Evolutionary conservation across 2,329 filamentous ascomycete genomes (phyloP).

Genomic region (Tolypocladium paradoxum): DNA sequence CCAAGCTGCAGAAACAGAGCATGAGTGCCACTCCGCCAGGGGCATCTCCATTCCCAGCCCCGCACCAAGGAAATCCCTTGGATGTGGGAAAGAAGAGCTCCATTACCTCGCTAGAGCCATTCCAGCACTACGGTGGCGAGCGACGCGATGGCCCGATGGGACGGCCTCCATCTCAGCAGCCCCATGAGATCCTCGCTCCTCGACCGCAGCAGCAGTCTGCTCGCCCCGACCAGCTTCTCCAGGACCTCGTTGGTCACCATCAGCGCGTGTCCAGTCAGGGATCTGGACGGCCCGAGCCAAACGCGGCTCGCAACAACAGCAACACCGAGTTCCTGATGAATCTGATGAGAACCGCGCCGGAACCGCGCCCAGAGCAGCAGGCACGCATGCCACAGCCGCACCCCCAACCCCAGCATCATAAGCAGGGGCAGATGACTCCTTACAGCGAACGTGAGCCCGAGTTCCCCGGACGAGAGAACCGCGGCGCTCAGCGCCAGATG

Average conservation of each 20-base stretch:
- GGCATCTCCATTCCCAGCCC: slow-evolving; percentile 31
- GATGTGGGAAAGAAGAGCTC: slow-evolving; percentile 23
- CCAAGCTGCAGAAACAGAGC: slow-evolving; percentile 62
- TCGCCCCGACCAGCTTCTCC: slow-evolving; percentile 48
- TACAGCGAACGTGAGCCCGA: slow-evolving; percentile 39
- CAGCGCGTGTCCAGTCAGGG: slow-evolving; percentile 43
- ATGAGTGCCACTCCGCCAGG: slow-evolving; percentile 33
- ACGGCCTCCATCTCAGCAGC: slow-evolving; percentile 26
- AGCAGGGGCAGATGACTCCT: slow-evolving; percentile 34
- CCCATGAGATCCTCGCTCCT: slow-evolving; percentile 43
- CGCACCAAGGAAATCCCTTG: slow-evolving; percentile 19
- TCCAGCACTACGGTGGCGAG: slow-evolving; percentile 34
- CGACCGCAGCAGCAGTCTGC: slow-evolving; percentile 39
- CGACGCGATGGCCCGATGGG: slow-evolving; percentile 33
- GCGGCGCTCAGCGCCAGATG: slow-evolving; percentile 27
- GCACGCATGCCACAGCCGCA: slow-evolving; percentile 11
- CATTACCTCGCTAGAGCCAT: slow-evolving; percentile 36
- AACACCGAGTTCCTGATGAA: slow-evolving; percentile 81
- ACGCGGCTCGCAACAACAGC: slow-evolving; percentile 37
- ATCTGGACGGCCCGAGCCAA: slow-evolving; percentile 34
- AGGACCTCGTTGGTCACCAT: slow-evolving; percentile 49
- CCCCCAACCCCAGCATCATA: slow-evolving; percentile 8
- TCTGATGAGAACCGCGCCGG: slow-evolving; percentile 54
- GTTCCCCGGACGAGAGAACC: slow-evolving; percentile 23
- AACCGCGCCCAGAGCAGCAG: slow-evolving; percentile 39